Evolutionary conservation across 768 basidiomycete species (phyloP).

Genomic region (Tephrocybe sp.): DNA sequence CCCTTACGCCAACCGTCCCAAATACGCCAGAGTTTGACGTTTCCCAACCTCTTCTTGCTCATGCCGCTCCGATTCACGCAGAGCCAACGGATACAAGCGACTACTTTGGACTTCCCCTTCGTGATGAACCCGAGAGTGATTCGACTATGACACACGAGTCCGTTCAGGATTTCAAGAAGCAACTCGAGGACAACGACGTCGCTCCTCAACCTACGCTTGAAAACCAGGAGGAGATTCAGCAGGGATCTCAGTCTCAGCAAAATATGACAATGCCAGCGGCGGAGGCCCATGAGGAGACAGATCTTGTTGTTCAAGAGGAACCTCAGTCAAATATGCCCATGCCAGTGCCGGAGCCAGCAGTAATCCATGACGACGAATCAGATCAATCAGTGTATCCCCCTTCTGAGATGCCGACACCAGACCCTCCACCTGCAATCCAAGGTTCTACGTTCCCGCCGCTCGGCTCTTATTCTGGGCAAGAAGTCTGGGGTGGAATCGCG

Average conservation of each 20-base stretch:
- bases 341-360: background rate
- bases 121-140: conserved; percentile 1
- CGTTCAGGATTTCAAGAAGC: background rate
- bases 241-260: no score
- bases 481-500: conserved; percentile 19
- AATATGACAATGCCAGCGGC: no score
- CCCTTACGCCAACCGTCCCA: background rate
- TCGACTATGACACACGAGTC: background rate
- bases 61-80: background rate
- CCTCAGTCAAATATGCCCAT: background rate
- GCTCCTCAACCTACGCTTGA: no score
- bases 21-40: background rate
- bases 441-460: conserved; percentile 11
- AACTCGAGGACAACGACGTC: conserved; percentile 1
- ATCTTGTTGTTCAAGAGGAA: background rate
- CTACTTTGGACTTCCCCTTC: conserved; percentile 15
- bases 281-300: background rate
- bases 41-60: background rate
- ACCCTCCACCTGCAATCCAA: background rate
- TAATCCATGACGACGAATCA: background rate
- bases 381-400: background rate
- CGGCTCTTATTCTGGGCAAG: conserved; percentile 12
- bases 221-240: no score
- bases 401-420: conserved; percentile 9
- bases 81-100: conserved; percentile 1